A percentile compares a stretch with the other conserved stretches of the same genome.
These are phyloP conservation scores for Alternaria brassicicola DNA, from an alignment of 2,329 filamentous ascomycete genomes.

Conservation along the genomic window DNA sequence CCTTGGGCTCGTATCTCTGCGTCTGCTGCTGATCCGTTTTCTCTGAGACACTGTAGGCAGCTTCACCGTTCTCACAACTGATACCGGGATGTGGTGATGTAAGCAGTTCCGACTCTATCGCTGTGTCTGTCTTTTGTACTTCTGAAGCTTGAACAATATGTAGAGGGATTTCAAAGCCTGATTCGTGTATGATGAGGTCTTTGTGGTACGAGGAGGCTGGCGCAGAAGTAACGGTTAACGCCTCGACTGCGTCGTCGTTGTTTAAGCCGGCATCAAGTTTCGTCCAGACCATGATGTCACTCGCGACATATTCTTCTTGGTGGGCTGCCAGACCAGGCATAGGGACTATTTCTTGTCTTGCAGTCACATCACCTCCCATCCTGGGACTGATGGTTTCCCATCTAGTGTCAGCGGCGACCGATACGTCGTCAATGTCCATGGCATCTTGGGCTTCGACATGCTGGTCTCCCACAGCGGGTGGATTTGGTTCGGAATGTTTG, in stretches of 20 bases:
- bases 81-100: too few relatives aligned
- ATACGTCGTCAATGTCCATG: background rate
- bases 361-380: background rate
- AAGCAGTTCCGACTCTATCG: background rate
- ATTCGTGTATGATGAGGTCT: background rate
- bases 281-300: background rate
- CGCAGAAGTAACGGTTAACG: too few relatives aligned
- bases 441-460: background rate
- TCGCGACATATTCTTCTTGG: background rate
- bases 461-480: background rate
- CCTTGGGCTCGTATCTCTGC: background rate
- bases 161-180: background rate
- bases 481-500: background rate
- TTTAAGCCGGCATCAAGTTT: background rate
- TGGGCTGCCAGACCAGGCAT: background rate
- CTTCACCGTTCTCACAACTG: background rate
- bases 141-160: background rate
- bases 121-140: background rate
- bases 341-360: background rate
- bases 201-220: background rate
- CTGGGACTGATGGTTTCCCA: background rate
- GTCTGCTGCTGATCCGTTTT: background rate
- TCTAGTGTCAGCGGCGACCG: background rate
- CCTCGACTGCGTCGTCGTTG: background rate
- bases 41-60: background rate